Conservation (phyloP, 352 stramenopile genomes). For the Pilasporangium apinafurcum region DNA sequence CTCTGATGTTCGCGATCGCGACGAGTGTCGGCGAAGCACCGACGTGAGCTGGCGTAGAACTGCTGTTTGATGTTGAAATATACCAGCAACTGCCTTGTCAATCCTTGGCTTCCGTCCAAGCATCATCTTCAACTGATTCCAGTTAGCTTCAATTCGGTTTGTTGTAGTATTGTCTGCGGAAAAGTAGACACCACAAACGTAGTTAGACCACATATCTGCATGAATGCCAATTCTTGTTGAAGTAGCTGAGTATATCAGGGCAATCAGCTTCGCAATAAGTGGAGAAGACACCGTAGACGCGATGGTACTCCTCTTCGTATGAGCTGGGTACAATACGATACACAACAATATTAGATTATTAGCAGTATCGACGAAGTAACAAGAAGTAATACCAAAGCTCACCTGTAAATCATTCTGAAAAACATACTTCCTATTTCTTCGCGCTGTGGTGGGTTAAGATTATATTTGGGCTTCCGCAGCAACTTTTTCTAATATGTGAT, state of each 20-base stretch:
- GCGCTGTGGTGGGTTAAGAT: constrained; percentile 3
- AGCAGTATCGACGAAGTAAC: background rate
- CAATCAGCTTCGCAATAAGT: too few species aligned
- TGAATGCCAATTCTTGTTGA: constrained; percentile 10
- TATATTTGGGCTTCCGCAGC: constrained; percentile 1
- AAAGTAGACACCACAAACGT: constrained; percentile 4
- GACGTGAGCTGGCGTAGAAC: background rate
- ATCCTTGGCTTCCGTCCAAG: constrained; percentile 3
- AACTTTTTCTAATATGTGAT: constrained; percentile 12
- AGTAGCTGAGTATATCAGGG: background rate
- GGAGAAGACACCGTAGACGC: too few species aligned
- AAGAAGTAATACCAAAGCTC: background rate
- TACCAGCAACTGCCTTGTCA: constrained; percentile 6
- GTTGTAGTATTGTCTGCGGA: constrained; percentile 10
- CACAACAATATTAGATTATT: too few species aligned
- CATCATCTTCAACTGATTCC: constrained; percentile 14
- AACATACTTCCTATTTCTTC: constrained; percentile 5
- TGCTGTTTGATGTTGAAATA: constrained; percentile 10
- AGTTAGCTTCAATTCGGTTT: constrained; percentile 14
- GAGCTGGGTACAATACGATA: too few species aligned
- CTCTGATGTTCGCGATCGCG: background rate
- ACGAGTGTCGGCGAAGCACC: background rate
- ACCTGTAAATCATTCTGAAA: constrained; percentile 6
- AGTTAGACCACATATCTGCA: constrained; percentile 10
- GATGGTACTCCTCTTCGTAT: too few species aligned